Percentiles rank a stretch among this genome's conserved stretches.
Evolutionary conservation across 208 protist species (phyloP).

Genomic region (Lotmaria passim): DNA sequence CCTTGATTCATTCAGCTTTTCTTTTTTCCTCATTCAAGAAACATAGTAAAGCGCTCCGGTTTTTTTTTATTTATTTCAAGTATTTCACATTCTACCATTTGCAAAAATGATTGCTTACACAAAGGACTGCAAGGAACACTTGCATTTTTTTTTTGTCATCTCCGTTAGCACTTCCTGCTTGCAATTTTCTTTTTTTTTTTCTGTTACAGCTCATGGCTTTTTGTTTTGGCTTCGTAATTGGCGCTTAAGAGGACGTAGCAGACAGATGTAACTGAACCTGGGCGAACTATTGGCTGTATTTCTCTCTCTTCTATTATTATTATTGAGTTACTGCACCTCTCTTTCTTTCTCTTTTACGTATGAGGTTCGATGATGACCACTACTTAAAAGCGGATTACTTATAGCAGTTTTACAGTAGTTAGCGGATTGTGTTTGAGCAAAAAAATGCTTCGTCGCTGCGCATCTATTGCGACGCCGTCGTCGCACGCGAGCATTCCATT

Average conservation of each 20-base stretch:
- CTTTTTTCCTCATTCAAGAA: neutral
- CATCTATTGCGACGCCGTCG: slow-evolving; percentile 21
- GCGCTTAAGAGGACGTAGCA: too few relatives aligned
- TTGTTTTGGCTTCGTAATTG: too few relatives aligned
- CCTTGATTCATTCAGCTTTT: slow-evolving; percentile 13
- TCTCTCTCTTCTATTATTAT: neutral
- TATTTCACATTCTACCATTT: too few relatives aligned
- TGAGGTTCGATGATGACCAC: too few relatives aligned
- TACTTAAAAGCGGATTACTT: too few relatives aligned
- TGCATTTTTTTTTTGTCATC: slow-evolving; percentile 2
- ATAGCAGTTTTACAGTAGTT: neutral
- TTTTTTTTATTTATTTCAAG: slow-evolving; percentile 16
- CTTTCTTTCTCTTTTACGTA: slow-evolving; percentile 22
- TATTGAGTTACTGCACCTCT: slow-evolving; percentile 7
- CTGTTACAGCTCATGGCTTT: too few relatives aligned
- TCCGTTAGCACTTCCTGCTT: too few relatives aligned
- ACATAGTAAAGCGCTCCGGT: too few relatives aligned
- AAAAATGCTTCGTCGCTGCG: slow-evolving; percentile 50
- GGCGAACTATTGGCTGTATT: too few relatives aligned
- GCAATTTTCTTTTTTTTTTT: too few relatives aligned
- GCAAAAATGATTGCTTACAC: too few relatives aligned
- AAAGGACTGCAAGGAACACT: neutral
- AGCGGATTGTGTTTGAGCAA: neutral
- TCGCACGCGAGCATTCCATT: neutral
- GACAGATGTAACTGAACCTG: too few relatives aligned